Base-by-base conservation (phyloP, 2,329 filamentous ascomycete genomes). In the Curvularia spicifera region DNA sequence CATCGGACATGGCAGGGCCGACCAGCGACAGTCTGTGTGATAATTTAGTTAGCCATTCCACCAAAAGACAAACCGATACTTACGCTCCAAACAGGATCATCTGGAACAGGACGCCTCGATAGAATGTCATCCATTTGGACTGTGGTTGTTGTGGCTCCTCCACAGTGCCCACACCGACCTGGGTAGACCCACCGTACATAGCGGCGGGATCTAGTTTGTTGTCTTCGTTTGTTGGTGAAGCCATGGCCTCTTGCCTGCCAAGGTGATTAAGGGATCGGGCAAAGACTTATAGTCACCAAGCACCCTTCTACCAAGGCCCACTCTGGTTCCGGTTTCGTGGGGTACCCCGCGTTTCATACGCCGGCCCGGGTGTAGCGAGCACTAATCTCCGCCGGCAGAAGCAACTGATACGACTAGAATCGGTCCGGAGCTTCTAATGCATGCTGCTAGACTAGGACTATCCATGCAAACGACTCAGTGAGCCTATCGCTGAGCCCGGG, bases 11-110 rank as follows among this genome's bases (percentile, higher is more conserved):
- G 29, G 55, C 58, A 15, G 58, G 58, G 15, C 58, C 58, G 13
- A 61, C 58, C 9, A 61, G 44, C 2, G 58, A 61, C 12, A 61
- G 51, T 40, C 58, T 61, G 28, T 6, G 0, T 28, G 10, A 15
- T 15, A 15, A 10, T 49, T 20, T 24, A 10, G n/a, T 42, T 48
- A 22, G 29, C 15, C 26, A 5, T 26, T 20, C 28, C 6, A 3
- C 8, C 4, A 0, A 33, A 22, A 22, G 29, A 15, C 4, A 29
- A 26, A 28, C 12, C 2, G 33, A 15, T 26, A 53, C 53, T 53
- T n/a, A 59, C 53, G 39, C 44, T 57, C 57, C 57, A 13, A 60
- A 60, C 15, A 60, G 24, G n/a, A 60, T 33, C 57, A 60, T 60
- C 48, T 60, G 57, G 15, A 60, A 60, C 13, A 60, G 43, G 18